A percentile compares a stretch with the other conserved stretches of the same genome.
phyloP scores from a whole-genome alignment of 1,139 yeast genomes.

The Nadsonia starkeyi-henricii region DNA sequence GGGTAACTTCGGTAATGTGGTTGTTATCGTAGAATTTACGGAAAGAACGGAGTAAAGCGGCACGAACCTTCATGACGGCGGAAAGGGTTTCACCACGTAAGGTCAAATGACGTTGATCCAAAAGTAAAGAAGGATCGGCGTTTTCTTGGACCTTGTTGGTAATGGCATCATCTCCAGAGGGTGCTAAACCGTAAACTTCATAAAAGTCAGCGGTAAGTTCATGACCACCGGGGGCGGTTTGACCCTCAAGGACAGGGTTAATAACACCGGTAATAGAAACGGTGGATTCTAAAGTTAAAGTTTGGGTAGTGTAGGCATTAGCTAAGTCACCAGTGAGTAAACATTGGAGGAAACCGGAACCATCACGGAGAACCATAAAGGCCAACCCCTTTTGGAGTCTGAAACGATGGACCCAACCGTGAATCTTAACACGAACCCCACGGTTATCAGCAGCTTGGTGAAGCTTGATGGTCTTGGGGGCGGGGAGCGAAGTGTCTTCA shows the following conservation, averaged over 20 bases:
- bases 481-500: slow-evolving; percentile 62
- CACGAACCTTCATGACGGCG: slow-evolving; percentile 93
- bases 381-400: slow-evolving; percentile 87
- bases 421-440: slow-evolving; percentile 52
- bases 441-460: slow-evolving; percentile 36
- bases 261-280: slow-evolving; percentile 68
- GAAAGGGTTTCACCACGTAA: slow-evolving; percentile 91
- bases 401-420: slow-evolving; percentile 95
- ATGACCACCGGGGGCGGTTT: slow-evolving; percentile 95
- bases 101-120: slow-evolving; percentile 91
- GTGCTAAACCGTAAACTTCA: slow-evolving; percentile 82
- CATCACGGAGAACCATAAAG: slow-evolving; percentile 87
- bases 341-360: slow-evolving; percentile 80
- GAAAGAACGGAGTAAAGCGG: slow-evolving; percentile 55
- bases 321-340: slow-evolving; percentile 87
- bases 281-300: slow-evolving; percentile 80
- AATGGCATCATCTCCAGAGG: slow-evolving; percentile 90
- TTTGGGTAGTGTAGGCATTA: slow-evolving; percentile 70
- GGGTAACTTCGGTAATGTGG: slow-evolving; percentile 79
- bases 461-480: slow-evolving; percentile 57
- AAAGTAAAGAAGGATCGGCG: slow-evolving; percentile 81
- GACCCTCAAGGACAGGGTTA: slow-evolving; percentile 83
- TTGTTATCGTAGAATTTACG: slow-evolving; percentile 70
- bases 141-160: slow-evolving; percentile 87
- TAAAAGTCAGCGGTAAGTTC: slow-evolving; percentile 86